phyloP scores from a whole-genome alignment of 495 filamentous ascomycete species.

The Tuber borchii region DNA sequence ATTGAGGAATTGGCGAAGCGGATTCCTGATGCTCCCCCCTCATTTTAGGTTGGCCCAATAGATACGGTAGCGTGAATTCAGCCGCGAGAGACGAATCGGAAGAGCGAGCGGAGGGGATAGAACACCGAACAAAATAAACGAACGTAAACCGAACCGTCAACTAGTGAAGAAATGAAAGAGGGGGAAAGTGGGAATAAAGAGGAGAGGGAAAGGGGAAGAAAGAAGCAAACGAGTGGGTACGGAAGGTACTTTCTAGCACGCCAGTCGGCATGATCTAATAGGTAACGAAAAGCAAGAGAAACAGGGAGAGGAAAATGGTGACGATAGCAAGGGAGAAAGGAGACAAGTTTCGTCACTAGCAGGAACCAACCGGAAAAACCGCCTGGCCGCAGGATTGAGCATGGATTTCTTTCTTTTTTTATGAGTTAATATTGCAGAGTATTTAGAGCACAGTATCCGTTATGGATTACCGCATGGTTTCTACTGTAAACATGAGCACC shows the following conservation, averaged over 20 bases:
- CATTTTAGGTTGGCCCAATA: not conserved
- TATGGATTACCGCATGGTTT: not conserved
- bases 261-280: not conserved
- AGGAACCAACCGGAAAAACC: not conserved
- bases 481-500: not conserved
- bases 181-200: constrained; percentile 21
- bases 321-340: not conserved
- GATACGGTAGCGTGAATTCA: not conserved
- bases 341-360: not conserved
- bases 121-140: constrained; percentile 21
- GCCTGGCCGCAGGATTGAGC: not conserved
- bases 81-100: not conserved
- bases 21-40: not conserved
- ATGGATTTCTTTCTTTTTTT: not conserved
- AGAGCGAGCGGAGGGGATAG: constrained; percentile 10
- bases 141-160: constrained; percentile 7
- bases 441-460: not conserved
- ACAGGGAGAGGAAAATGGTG: constrained; percentile 12
- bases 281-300: constrained; percentile 8
- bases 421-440: not conserved
- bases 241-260: constrained; percentile 2
- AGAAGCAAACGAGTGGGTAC: constrained; percentile 10
- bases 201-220: not conserved
- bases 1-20: not conserved
- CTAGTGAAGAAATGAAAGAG: constrained; percentile 15